Conservation (phyloP, 2,329 filamentous ascomycete genomes). For the Hypoxylon rubiginosum region DNA sequence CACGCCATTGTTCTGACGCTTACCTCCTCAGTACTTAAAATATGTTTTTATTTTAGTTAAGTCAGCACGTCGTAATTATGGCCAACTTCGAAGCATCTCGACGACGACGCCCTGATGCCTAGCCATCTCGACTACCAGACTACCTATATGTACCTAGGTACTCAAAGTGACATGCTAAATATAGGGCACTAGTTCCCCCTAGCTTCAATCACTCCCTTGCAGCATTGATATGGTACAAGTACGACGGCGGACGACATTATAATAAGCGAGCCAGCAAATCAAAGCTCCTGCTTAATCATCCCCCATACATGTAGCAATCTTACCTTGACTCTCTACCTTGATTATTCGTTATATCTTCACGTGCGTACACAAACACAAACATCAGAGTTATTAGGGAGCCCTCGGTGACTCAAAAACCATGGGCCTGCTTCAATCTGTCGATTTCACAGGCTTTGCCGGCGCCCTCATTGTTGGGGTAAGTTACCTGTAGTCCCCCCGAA, state of each 20-base stretch:
- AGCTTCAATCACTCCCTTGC: neutral
- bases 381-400: neutral
- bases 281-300: neutral
- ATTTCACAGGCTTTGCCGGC: neutral
- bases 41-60: too few relatives aligned
- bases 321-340: neutral
- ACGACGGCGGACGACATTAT: neutral
- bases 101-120: too few relatives aligned
- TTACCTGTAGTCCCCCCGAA: neutral
- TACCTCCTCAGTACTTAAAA: too few relatives aligned
- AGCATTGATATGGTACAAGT: neutral
- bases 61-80: neutral
- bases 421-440: slow-evolving; percentile 7
- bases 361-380: neutral
- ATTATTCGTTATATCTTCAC: neutral
- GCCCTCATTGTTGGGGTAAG: slow-evolving; percentile 14
- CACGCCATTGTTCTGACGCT: too few relatives aligned
- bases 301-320: neutral
- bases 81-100: neutral
- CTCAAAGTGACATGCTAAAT: too few relatives aligned
- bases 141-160: too few relatives aligned
- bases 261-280: neutral
- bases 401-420: neutral
- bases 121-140: too few relatives aligned
- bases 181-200: neutral